These are phyloP conservation scores for Ambrosiella beaveri DNA, from an alignment of 2,329 filamentous ascomycete species.

Conservation along the genomic window DNA sequence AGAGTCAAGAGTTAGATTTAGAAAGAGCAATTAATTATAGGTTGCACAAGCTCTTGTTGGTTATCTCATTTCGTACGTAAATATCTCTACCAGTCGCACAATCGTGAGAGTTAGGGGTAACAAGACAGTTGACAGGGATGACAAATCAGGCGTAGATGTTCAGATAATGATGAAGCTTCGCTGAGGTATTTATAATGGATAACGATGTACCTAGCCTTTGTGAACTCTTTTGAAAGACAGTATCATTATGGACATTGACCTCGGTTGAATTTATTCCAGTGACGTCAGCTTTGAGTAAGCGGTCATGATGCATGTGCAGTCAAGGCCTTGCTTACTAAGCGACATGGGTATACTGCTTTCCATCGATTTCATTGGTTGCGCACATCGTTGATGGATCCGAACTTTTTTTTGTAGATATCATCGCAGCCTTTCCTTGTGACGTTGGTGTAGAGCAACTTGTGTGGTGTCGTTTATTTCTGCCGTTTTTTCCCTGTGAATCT, in stretches of 20 bases:
- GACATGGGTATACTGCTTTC: not conserved
- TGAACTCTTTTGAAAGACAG: no score
- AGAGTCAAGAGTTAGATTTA: not conserved
- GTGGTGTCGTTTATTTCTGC: not conserved
- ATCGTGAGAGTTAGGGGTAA: not conserved
- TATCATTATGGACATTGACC: no score
- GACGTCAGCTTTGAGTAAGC: no score
- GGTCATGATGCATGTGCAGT: not conserved
- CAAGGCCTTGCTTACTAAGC: constrained; percentile 3
- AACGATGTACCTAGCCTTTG: no score
- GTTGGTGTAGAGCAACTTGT: no score
- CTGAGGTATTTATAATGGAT: not conserved
- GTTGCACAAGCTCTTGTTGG: no score
- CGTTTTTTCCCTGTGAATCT: not conserved
- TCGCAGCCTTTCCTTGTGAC: not conserved
- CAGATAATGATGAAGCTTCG: not conserved
- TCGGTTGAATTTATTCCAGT: no score
- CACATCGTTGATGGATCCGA: not conserved
- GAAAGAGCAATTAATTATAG: not conserved
- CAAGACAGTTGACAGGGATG: not conserved
- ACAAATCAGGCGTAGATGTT: not conserved
- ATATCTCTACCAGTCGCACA: not conserved
- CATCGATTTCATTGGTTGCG: constrained; percentile 1
- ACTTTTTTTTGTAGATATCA: constrained; percentile 4
- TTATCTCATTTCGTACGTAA: no score